phyloP scores from a whole-genome alignment of 805 yeast species.

The Pichia paraexigua region DNA sequence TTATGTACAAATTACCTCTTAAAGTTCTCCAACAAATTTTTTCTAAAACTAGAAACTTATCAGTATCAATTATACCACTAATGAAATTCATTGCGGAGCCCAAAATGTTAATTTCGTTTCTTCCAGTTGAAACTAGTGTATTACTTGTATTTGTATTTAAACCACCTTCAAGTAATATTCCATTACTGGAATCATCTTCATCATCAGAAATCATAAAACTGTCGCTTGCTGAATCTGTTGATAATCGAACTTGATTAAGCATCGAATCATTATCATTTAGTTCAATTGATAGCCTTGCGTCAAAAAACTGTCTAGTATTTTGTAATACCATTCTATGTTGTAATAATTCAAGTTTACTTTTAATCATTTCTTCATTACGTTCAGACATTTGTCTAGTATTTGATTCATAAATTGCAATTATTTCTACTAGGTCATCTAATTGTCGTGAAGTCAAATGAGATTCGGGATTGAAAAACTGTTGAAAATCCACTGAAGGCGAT shows the following conservation, averaged over 20 bases:
- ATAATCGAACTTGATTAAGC: constrained; percentile 20
- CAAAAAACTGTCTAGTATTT: constrained; percentile 30
- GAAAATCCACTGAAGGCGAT: constrained; percentile 13
- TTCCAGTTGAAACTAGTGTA: constrained; percentile 19
- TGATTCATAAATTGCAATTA: constrained; percentile 57
- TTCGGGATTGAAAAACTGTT: constrained; percentile 11
- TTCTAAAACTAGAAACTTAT: constrained; percentile 62
- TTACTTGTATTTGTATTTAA: neutral
- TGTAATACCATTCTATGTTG: constrained; percentile 60
- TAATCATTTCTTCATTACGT: constrained; percentile 53
- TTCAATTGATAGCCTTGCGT: constrained; percentile 27
- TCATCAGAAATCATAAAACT: constrained; percentile 14
- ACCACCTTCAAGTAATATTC: constrained; percentile 16
- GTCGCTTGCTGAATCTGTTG: constrained; percentile 10
- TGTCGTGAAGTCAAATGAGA: constrained; percentile 55
- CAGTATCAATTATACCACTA: constrained; percentile 74
- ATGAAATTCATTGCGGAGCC: constrained; percentile 41
- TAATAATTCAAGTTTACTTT: constrained; percentile 48
- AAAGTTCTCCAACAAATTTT: constrained; percentile 86
- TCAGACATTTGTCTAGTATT: constrained; percentile 65
- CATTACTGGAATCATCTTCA: constrained; percentile 1
- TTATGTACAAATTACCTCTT: constrained; percentile 84
- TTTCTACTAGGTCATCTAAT: constrained; percentile 61
- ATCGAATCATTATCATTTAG: constrained; percentile 19
- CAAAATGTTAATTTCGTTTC: constrained; percentile 28